Conservation (phyloP, 768 basidiomycete genomes). For the Tephrocybe sp. region DNA sequence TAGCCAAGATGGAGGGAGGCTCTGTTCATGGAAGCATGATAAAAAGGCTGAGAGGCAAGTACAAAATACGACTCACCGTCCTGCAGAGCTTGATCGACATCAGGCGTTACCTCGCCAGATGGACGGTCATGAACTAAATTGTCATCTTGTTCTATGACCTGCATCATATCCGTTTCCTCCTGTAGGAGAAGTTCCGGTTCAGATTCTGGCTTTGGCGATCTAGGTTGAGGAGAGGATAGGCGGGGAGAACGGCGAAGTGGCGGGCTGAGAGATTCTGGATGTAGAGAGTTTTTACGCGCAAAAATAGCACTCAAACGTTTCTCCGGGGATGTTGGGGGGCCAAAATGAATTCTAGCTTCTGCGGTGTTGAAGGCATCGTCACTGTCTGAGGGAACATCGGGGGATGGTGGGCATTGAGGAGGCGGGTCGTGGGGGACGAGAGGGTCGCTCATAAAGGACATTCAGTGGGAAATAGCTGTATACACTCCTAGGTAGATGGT, state of each 20-base stretch:
- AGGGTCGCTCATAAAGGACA: background rate
- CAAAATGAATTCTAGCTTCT: conserved; percentile 46
- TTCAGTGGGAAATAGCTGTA: background rate
- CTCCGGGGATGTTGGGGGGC: conserved; percentile 52
- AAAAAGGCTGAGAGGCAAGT: conserved; percentile 8
- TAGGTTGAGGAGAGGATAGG: conserved; percentile 39
- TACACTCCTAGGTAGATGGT: background rate
- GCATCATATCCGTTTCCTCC: conserved; percentile 12
- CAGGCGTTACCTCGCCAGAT: conserved; percentile 47
- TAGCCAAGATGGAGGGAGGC: conserved; percentile 66
- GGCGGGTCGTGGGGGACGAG: conserved; percentile 1
- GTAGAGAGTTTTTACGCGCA: conserved; percentile 26
- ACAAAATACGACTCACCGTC: conserved; percentile 40
- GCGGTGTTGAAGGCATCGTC: conserved; percentile 43
- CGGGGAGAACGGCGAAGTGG: conserved; percentile 50
- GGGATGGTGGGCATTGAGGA: background rate
- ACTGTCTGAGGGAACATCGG: conserved; percentile 29
- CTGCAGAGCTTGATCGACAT: conserved; percentile 35
- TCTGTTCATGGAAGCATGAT: conserved; percentile 35
- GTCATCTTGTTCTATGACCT: conserved; percentile 26
- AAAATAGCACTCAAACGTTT: conserved; percentile 38
- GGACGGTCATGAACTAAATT: conserved; percentile 25
- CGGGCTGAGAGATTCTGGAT: conserved; percentile 17
- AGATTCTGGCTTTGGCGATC: conserved; percentile 16
- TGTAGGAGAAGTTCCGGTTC: conserved; percentile 1